Base-by-base conservation (phyloP, 371 early-diverging fungal species). In the Mucor piriformis region DNA sequence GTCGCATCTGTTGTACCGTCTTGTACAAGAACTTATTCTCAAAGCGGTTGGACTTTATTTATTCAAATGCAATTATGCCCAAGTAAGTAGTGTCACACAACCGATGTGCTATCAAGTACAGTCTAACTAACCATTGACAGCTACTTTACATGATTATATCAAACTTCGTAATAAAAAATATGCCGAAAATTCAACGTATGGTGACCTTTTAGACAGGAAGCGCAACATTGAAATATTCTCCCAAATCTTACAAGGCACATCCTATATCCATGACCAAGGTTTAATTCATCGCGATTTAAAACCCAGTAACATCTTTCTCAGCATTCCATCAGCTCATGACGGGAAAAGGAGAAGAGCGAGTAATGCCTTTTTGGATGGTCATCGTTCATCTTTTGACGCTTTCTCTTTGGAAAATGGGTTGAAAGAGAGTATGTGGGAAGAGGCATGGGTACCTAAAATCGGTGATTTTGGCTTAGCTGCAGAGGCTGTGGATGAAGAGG, bases 391-490 rank as follows among this genome's bases (percentile, higher is more conserved):
- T 12, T 18, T 13, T 47, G 34, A 47, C 24, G 6, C 38, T 13
- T 11, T 13, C 13, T 6, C 12, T 12, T 15, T 12, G 12, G 38
- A 37, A 3, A 37, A 37, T 37, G 20, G 20, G 0, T 3, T 20
- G 0, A 43, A 8, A 12, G 55, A 55, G 13, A 21, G 21, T 16
- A 44, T 43, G 43, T 55, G 46, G 55, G 34, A 55, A 20, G 46
- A 55, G n/a, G 32, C 16, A 11, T 24, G 38, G 32, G 38, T 58
- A 18, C 85, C 88, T 3, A 95, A 89, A 59, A 88, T 95, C 57
- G 94, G 95, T 11, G 95, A 95, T 67, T 95, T 95, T 77, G 95
- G 95, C 2, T 72, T 95, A 50, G 93, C 90, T 4, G 85, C 87
- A 3, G 82, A 81, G 34, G 76, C 79, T 0, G 52, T 66, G 23